These are phyloP conservation scores for Rhodotorula mucilaginosa DNA, from an alignment of 1,284 basidiomycete species.

Conservation along the genomic window DNA sequence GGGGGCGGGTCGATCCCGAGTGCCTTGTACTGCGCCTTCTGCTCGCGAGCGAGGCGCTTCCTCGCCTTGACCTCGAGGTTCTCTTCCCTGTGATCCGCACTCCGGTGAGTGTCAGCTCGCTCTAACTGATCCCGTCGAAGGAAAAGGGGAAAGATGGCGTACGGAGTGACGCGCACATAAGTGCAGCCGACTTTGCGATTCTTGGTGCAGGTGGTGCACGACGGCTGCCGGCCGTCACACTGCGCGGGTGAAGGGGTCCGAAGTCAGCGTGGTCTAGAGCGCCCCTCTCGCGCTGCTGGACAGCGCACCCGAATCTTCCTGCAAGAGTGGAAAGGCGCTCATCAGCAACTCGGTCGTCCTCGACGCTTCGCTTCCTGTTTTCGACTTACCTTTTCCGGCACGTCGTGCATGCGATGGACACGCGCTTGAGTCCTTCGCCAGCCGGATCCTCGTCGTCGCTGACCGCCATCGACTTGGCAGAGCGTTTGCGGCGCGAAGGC, in stretches of 20 bases:
- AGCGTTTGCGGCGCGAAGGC: neutral
- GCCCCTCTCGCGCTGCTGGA: neutral
- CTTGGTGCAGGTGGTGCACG: neutral
- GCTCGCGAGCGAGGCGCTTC: conserved; percentile 9
- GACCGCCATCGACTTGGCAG: neutral
- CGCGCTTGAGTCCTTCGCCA: neutral
- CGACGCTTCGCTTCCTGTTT: too few relatives aligned
- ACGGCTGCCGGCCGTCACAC: neutral
- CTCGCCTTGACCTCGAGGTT: conserved; percentile 15
- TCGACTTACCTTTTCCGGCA: conserved; percentile 2
- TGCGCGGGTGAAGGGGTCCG: neutral
- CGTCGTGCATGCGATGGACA: neutral
- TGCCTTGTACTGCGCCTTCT: neutral
- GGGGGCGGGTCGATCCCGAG: neutral
- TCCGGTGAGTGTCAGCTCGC: too few relatives aligned
- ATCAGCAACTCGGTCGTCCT: too few relatives aligned
- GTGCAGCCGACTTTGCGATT: neutral
- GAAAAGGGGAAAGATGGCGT: neutral
- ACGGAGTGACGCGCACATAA: neutral
- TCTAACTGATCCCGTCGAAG: too few relatives aligned
- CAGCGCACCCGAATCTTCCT: neutral
- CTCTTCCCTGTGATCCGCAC: conserved; percentile 9
- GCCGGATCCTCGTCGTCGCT: neutral
- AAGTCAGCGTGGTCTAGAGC: neutral
- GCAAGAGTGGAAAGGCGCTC: too few relatives aligned